phyloP scores from a whole-genome alignment of 257 asterid genomes.

The Anisodus acutangulus region DNA sequence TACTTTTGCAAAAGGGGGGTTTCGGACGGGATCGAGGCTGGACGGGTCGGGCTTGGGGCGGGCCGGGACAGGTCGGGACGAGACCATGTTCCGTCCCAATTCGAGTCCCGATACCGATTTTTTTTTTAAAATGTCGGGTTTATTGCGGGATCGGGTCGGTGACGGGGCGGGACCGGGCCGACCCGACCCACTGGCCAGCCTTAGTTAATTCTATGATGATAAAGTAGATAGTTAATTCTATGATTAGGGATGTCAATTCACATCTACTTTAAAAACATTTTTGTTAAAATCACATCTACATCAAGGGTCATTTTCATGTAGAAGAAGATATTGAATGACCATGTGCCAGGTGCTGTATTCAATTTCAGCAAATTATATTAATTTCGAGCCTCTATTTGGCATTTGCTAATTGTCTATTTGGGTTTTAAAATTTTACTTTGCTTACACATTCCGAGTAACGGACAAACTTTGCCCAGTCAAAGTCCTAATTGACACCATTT shows the following conservation, averaged over 20 bases:
- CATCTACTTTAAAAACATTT: background rate
- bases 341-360: conserved; percentile 24
- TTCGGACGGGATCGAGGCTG: too few relatives aligned
- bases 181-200: too few relatives aligned
- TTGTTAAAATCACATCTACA: background rate
- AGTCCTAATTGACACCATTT: background rate
- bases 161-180: too few relatives aligned
- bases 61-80: too few relatives aligned
- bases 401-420: background rate
- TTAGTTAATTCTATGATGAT: too few relatives aligned
- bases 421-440: background rate
- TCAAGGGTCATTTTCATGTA: background rate
- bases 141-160: too few relatives aligned
- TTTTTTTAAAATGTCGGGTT: too few relatives aligned
- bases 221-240: background rate
- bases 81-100: too few relatives aligned
- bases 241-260: background rate
- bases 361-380: background rate
- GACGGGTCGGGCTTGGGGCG: too few relatives aligned
- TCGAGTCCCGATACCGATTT: too few relatives aligned
- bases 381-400: background rate
- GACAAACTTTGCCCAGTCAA: background rate
- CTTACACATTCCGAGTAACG: background rate
- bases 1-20: too few relatives aligned
- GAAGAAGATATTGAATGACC: background rate